A percentile compares a stretch with the other conserved stretches of the same genome.
phyloP scores from a whole-genome alignment of 2,329 filamentous ascomycete genomes.

The Clonostachys rhizophaga region DNA sequence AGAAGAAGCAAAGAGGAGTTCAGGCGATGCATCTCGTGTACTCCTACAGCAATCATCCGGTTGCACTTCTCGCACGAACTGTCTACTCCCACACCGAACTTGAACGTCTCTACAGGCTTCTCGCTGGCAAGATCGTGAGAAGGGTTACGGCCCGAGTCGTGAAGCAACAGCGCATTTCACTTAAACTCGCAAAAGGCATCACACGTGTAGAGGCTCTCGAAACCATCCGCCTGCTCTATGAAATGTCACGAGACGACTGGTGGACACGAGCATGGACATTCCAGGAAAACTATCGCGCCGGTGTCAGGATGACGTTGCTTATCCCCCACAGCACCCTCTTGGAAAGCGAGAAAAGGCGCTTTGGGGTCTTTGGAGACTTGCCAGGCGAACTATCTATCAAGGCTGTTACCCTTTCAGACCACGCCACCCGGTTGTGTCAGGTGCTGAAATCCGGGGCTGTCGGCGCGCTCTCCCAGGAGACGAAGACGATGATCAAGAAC shows the following conservation, averaged over 20 bases:
- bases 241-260: conserved; percentile 11
- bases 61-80: conserved; percentile 16
- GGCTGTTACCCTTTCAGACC: not conserved
- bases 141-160: too few relatives aligned
- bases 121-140: not conserved
- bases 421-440: not conserved
- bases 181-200: not conserved
- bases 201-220: not conserved
- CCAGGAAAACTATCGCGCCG: conserved; percentile 23
- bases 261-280: conserved; percentile 24
- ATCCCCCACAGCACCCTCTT: conserved; percentile 6
- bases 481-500: not conserved
- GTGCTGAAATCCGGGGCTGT: not conserved
- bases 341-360: not conserved
- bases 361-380: not conserved
- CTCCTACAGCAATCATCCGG: conserved; percentile 16
- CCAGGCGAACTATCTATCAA: not conserved
- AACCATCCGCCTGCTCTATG: too few relatives aligned
- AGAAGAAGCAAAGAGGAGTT: conserved; percentile 15
- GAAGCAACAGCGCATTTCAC: too few relatives aligned
- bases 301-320: conserved; percentile 15
- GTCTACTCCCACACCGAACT: conserved; percentile 1
- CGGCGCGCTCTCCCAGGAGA: not conserved
- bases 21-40: conserved; percentile 25
- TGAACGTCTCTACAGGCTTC: not conserved